Evolutionary conservation across 2,329 filamentous ascomycete genomes (phyloP), one percentile per base, ranked within the genome.

Genomic region (Penicillium sp.): DNA sequence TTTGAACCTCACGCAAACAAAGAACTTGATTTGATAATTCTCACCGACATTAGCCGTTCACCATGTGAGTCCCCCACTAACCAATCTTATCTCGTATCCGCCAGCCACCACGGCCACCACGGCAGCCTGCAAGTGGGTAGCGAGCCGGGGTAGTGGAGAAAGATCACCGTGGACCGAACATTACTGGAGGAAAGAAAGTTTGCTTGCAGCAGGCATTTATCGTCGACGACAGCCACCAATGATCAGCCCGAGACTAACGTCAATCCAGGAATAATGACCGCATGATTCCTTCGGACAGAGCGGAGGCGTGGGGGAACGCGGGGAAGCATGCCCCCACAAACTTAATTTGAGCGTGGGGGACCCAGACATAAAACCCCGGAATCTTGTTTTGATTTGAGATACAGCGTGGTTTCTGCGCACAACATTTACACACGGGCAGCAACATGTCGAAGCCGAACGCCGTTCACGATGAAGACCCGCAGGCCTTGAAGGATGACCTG

Each of bases 391-490:
- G 2, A 14, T n/a, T 4, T n/a, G 10, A 16, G 5, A 13, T 11
- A 35, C n/a, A 14, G 24, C 50, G 9, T 21, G 13, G 14, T 19
- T 31, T 33, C 2, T 44, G 13, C 13, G 27, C 27, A 16, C n/a
- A 27, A 43, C 31, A 41, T 26, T 48, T 5, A 21, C 5, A 9
- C 11, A 35, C 29, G 9, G 7, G 11, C 19, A 35, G 29, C 50
- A 52, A 4, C 16, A 67, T 67, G 64, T 55, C 54, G 22, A 68
- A 68, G 45, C 52, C 61, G 16, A 24, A 56, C 11, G 33, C 53
- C 26, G 13, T 52, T 27, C 68, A 70, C 51, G 55, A 70, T 48
- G 67, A 70, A 45, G 47, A 43, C 22, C 43, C 53, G 8, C 55
- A 56, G 7, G 6, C 48, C 35, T 48, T 48, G 24, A 65, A 65